Evolutionary conservation across 163 green algal species (phyloP), one percentile per base, ranked within the genome.

Genomic region (Trebouxia gelatinosa): DNA sequence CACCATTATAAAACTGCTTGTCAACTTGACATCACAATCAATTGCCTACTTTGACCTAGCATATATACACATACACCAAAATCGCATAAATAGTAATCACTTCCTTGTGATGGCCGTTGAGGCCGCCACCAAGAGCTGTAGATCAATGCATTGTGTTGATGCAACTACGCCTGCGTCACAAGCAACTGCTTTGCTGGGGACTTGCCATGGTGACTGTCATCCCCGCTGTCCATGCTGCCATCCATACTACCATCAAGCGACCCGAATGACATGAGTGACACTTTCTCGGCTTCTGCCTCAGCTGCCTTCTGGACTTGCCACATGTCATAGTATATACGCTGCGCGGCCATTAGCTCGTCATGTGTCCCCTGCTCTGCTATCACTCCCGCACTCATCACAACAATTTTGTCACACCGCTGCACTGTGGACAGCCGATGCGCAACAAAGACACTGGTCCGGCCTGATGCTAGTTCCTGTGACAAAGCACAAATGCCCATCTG

Each of bases 341-440:
- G 70, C 28, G 75, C 70, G 0, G 75, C 84, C 83, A 95, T 87
- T 46, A 97, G 87, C 67, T 92, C 79, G 16, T 88, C 74, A 80
- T 97, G 92, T 43, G 78, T 90, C 38, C 92, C 92, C 62, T 89
- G 34, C 85, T 97, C 92, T 26, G 89, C 85, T 32, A 97, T 62
- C 29, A 65, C 57, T 0, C 92, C 91, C 5, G 81, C 78, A 26
- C 77, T 76, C 89, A 95, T 90, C 31, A 82, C 70, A 39, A 83
- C 48, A 37, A 95, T 94, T 31, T 82, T 83, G 82, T 95, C 89
- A 67, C 89, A 93, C 62, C 87, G 72, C 35, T 84, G 80, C 6
- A 96, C 85, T 0, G 93, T 98, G 39, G 82, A 91, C 62, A 98
- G 86, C n/a, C 93, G 84, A 83, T 98, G 93, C 0, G 93, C 92